Evolutionary conservation across 306 rosid genomes (phyloP).

Genomic region (Fagus sylvatica): DNA sequence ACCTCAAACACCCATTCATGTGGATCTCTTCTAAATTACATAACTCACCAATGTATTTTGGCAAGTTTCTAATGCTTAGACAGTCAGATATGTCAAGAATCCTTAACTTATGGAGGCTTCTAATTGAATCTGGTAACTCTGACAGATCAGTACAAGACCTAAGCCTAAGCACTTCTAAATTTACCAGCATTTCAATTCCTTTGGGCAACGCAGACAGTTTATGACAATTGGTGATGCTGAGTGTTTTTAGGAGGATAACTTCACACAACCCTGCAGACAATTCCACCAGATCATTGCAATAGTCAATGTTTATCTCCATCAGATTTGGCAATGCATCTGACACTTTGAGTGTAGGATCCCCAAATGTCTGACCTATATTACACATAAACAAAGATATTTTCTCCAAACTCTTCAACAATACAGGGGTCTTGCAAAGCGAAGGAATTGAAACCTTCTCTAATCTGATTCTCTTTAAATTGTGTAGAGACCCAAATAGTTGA

Average conservation of each 20-base stretch:
- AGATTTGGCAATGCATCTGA: not conserved
- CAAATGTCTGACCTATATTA: not conserved
- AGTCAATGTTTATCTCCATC: not conserved
- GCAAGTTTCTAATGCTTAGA: too few species aligned
- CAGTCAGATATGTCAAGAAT: not conserved
- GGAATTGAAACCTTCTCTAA: too few species aligned
- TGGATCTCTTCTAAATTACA: too few species aligned
- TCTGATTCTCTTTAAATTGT: too few species aligned
- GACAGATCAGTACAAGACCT: not conserved
- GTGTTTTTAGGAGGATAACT: not conserved
- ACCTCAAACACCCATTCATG: not conserved
- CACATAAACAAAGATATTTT: too few species aligned
- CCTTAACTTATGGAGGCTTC: accelerated
- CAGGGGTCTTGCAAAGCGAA: too few species aligned
- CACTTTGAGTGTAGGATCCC: not conserved
- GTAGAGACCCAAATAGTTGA: not conserved
- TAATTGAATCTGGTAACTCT: not conserved
- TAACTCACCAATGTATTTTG: too few species aligned
- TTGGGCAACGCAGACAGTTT: not conserved
- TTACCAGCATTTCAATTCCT: not conserved
- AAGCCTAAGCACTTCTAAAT: not conserved
- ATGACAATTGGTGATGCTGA: not conserved
- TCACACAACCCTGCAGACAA: not conserved
- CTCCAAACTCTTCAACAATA: too few species aligned
- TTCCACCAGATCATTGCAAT: not conserved